A percentile compares a stretch with the other conserved stretches of the same genome.
Conservation (phyloP, 129 eudicot genomes). For the Oenanthe sinensis region DNA sequence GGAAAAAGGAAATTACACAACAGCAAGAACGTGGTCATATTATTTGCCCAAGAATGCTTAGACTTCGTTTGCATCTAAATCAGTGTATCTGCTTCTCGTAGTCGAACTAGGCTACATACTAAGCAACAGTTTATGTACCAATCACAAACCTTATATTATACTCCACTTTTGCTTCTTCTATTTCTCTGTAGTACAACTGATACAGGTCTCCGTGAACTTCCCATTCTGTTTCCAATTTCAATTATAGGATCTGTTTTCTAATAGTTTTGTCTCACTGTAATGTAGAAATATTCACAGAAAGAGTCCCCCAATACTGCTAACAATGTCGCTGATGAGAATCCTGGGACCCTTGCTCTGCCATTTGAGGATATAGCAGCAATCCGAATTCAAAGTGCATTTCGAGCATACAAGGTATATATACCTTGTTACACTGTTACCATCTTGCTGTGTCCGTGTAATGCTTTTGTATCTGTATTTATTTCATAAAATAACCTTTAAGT, state of each 20-base stretch:
- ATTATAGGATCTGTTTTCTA: neutral
- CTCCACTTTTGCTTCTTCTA: neutral
- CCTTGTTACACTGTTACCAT: neutral
- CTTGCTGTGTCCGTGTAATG: neutral
- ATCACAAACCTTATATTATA: neutral
- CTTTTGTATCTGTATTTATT: neutral
- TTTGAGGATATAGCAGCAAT: constrained; percentile 48
- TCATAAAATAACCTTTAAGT: neutral
- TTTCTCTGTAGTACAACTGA: neutral
- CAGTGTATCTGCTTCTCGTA: neutral
- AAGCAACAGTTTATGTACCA: neutral
- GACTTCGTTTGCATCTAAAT: neutral
- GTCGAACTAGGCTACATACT: neutral
- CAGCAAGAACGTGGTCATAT: neutral
- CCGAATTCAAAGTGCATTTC: constrained; percentile 62
- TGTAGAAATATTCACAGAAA: constrained; percentile 36
- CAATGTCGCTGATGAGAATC: constrained; percentile 17
- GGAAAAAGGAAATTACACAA: neutral
- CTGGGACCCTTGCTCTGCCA: constrained; percentile 12
- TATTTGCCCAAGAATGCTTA: neutral
- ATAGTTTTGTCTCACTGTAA: neutral
- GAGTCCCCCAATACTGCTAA: constrained; percentile 16
- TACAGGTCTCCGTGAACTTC: neutral
- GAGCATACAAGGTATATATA: constrained; percentile 42
- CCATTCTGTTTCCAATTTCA: neutral